phyloP scores from a whole-genome alignment of 2,329 filamentous ascomycete species.

The Lasiodiplodia gonubiensis region DNA sequence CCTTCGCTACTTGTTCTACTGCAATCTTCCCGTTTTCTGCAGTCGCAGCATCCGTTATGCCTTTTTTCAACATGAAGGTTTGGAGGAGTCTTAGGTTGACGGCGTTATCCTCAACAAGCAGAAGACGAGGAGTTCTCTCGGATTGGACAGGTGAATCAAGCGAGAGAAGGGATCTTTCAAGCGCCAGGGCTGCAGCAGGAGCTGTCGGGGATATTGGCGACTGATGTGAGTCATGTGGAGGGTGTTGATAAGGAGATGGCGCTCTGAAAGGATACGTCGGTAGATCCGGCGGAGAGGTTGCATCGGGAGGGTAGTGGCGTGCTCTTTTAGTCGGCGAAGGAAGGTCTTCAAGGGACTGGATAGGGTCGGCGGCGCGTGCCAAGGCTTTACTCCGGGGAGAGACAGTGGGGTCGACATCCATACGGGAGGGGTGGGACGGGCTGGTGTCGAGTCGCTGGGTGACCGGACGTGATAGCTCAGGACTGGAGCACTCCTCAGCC shows the following conservation, averaged over 20 bases:
- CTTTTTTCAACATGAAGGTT: conserved; percentile 44
- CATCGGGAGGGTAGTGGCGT: conserved; percentile 5
- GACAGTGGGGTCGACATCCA: conserved; percentile 22
- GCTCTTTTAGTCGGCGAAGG: conserved; percentile 25
- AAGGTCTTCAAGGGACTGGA: conserved; percentile 12
- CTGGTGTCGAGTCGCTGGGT: conserved; percentile 3
- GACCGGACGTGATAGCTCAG: neutral
- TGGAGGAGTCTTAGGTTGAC: conserved; percentile 47
- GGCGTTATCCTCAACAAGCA: conserved; percentile 49
- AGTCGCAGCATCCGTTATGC: conserved; percentile 41
- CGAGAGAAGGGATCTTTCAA: neutral
- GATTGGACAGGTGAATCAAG: conserved; percentile 28
- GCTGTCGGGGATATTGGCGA: conserved; percentile 21
- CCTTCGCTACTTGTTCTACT: conserved; percentile 42
- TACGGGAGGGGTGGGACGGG: neutral
- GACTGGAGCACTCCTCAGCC: neutral
- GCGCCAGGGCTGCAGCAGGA: conserved; percentile 10
- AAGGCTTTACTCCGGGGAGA: conserved; percentile 18
- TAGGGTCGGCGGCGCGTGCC: conserved; percentile 4
- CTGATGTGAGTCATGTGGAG: conserved; percentile 13
- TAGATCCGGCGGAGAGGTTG: conserved; percentile 3
- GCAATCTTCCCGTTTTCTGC: conserved; percentile 37
- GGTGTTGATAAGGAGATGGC: conserved; percentile 13
- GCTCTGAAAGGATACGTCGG: conserved; percentile 11
- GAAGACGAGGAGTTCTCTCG: conserved; percentile 38